phyloP scores from a whole-genome alignment of 805 yeast genomes.

The Kazachstania bromeliacearum region DNA sequence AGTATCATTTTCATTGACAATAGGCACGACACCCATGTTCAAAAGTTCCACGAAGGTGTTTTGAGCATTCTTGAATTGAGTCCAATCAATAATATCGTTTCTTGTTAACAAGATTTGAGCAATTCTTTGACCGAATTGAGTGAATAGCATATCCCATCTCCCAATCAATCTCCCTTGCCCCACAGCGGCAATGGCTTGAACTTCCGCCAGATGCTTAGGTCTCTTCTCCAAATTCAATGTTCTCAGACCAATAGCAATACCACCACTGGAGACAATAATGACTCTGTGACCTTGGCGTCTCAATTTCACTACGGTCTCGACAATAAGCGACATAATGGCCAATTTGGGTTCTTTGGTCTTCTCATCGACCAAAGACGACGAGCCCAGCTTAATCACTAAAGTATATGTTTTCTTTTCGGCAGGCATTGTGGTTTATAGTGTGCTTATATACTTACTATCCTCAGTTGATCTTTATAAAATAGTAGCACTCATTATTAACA shows the following conservation, averaged over 20 bases:
- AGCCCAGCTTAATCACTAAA: constrained; percentile 56
- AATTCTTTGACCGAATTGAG: constrained; percentile 76
- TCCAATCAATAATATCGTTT: constrained; percentile 84
- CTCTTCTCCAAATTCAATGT: constrained; percentile 55
- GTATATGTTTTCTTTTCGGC: constrained; percentile 29
- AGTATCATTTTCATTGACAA: constrained; percentile 95
- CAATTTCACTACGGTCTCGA: constrained; percentile 81
- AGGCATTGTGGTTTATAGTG: neutral
- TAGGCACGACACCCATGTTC: constrained; percentile 86
- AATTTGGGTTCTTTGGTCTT: constrained; percentile 78
- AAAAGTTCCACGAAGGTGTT: constrained; percentile 75
- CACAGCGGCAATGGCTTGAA: constrained; percentile 91
- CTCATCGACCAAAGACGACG: constrained; percentile 93
- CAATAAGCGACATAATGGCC: constrained; percentile 84
- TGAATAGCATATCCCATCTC: constrained; percentile 81
- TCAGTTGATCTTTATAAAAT: neutral
- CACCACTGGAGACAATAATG: constrained; percentile 88
- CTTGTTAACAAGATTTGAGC: constrained; percentile 90
- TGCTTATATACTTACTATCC: neutral
- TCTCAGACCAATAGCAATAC: constrained; percentile 90
- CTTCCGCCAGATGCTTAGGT: constrained; percentile 69
- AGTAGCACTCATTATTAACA: neutral
- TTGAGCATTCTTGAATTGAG: constrained; percentile 87
- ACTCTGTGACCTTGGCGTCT: constrained; percentile 77
- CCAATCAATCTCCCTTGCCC: constrained; percentile 92